Percentiles rank a stretch among this genome's conserved stretches.
Evolutionary conservation across 129 eudicot genomes (phyloP).

Genomic region (Silybum marianum): DNA sequence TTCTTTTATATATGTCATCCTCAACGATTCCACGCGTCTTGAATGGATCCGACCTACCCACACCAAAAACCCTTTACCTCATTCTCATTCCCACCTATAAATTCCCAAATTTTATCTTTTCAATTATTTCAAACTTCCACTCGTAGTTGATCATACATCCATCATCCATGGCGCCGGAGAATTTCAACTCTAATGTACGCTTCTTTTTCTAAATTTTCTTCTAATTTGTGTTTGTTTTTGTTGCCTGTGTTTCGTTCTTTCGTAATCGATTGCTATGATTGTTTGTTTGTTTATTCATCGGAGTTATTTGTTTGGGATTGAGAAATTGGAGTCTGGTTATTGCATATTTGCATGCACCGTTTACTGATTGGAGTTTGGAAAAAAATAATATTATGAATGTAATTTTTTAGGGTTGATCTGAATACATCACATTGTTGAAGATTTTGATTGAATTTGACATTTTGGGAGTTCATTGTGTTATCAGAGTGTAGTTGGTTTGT

Average conservation of each 20-base stretch:
- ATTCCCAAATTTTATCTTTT: neutral
- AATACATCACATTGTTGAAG: neutral
- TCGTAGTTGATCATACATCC: neutral
- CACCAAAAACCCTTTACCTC: neutral
- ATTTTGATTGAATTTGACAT: constrained; percentile 8
- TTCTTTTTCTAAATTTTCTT: neutral
- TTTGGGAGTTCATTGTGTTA: constrained; percentile 1
- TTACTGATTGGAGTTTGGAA: neutral
- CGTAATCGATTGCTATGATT: neutral
- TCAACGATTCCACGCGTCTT: constrained; percentile 38
- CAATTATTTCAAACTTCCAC: neutral
- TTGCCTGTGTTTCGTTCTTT: neutral
- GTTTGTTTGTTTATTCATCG: neutral
- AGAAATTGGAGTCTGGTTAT: neutral
- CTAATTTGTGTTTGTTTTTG: neutral
- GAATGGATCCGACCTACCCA: constrained; percentile 28
- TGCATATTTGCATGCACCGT: neutral
- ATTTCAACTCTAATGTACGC: constrained; percentile 40
- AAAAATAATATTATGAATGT: neutral
- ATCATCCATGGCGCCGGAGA: constrained; percentile 42
- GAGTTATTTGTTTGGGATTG: neutral
- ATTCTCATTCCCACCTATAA: constrained; percentile 11
- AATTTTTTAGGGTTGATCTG: neutral
- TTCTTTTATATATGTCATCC: neutral
- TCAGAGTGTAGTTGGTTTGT: neutral